phyloP scores from a whole-genome alignment of 2,329 filamentous ascomycete species.

The Fusarium heterosporum region DNA sequence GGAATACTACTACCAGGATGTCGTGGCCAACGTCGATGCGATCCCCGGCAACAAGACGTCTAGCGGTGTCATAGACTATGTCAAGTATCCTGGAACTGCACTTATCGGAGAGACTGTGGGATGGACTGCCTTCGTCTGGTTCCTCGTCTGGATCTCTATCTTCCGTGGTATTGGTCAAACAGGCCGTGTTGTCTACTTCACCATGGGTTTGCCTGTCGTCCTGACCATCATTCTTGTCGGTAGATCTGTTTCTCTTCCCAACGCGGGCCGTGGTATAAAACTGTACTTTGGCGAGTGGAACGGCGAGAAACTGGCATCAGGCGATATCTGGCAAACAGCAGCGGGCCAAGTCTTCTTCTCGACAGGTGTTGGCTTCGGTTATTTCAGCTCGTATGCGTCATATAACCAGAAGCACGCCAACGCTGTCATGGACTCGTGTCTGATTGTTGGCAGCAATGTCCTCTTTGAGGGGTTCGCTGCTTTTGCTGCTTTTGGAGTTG shows the following conservation, averaged over 20 bases:
- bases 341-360: conserved; percentile 71
- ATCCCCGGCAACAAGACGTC: conserved; percentile 55
- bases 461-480: conserved; percentile 66
- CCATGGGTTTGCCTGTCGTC: conserved; percentile 70
- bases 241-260: conserved; percentile 64
- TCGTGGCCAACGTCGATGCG: conserved; percentile 61
- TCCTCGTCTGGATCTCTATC: conserved; percentile 69
- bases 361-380: conserved; percentile 68
- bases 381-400: conserved; percentile 68
- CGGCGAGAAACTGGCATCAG: conserved; percentile 61
- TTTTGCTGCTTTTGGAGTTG: conserved; percentile 65
- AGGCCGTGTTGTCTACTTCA: conserved; percentile 70
- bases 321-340: conserved; percentile 69
- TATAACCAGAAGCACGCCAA: conserved; percentile 70
- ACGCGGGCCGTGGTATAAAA: conserved; percentile 64
- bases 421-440: conserved; percentile 68
- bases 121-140: conserved; percentile 70
- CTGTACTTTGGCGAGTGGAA: conserved; percentile 61
- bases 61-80: conserved; percentile 56
- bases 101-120: conserved; percentile 68
- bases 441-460: conserved; percentile 67
- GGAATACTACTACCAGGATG: conserved; percentile 64
- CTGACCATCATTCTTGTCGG: conserved; percentile 68
- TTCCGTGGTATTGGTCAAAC: conserved; percentile 69
- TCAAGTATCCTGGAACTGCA: conserved; percentile 58